Base-by-base conservation (phyloP, 2,329 filamentous ascomycete species). In the Colletotrichum musae region DNA sequence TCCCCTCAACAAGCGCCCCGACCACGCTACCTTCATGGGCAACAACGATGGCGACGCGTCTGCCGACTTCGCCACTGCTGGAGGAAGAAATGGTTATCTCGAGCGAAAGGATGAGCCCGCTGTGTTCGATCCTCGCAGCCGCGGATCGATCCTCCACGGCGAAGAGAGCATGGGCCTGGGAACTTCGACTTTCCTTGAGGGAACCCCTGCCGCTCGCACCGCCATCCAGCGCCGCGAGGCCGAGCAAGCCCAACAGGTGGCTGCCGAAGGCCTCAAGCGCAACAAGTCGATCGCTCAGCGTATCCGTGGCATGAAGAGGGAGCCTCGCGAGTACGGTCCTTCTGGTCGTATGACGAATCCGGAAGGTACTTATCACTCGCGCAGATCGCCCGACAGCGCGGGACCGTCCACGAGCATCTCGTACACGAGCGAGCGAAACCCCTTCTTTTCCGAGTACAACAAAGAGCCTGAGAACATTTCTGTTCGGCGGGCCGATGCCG, bases 261-360 rank as follows among this genome's bases (percentile, higher is more conserved):
- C 83, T 63, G 80, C 86, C 24, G 82, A 83, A 6, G 92, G 92
- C 5, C 81, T 99, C 50, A 90, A 92, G 73, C 91, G 96, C 70
- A 98, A 98, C 87, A 98, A 98, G 85, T 98, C 95, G 32, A 86
- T 99, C 70, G 96, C 94, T 3, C 94, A 98, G 78, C 93, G 95
- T 64, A 92, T 99, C 78, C 92, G 94, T 48, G 92, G 93, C 72
- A 94, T 97, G 75, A 94, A 91, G 78, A 91, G 91, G 71, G 88
- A 87, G n/a, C 88, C 87, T 9, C 89, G 90, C 58, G 87, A 89
- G 26, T 87, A 86, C 68, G 82, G 84, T 26, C 84, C 89, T n/a
- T 84, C 86, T 28, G 88, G 89, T 48, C 87, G 92, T 54, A 79
- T 89, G 65, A 84, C 83, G 6, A 90, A 86, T 72, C 86, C 88